A percentile compares a stretch with the other conserved stretches of the same genome.
phyloP scores from a whole-genome alignment of 2,329 filamentous ascomycete species.

The Fusarium bactridioides region DNA sequence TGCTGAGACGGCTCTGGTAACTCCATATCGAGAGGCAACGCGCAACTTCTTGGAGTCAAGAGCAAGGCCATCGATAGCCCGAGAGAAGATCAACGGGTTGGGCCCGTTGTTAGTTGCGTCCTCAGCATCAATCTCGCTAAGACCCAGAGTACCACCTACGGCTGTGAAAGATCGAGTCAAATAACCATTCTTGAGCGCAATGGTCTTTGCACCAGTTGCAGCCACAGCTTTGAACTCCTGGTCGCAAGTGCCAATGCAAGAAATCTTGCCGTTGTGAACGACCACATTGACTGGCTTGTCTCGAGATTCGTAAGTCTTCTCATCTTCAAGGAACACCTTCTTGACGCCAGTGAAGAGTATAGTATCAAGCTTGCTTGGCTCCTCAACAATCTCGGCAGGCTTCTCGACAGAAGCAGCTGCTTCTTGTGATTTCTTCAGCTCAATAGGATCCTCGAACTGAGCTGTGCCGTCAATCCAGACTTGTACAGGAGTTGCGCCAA shows the following conservation, averaged over 20 bases:
- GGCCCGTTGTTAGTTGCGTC: constrained; percentile 60
- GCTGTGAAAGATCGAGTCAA: constrained; percentile 68
- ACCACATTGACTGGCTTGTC: constrained; percentile 56
- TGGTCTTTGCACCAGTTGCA: constrained; percentile 45
- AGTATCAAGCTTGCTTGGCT: constrained; percentile 49
- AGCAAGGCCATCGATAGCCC: constrained; percentile 64
- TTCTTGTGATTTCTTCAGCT: constrained; percentile 59
- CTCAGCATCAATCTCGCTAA: constrained; percentile 70
- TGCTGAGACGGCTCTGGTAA: constrained; percentile 66
- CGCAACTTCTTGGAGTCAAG: constrained; percentile 65
- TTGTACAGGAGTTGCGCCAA: constrained; percentile 66
- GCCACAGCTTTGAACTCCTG: constrained; percentile 52
- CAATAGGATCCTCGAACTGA: constrained; percentile 61
- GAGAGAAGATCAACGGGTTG: constrained; percentile 58
- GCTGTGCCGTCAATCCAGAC: constrained; percentile 70
- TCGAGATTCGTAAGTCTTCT: constrained; percentile 48
- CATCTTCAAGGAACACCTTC: constrained; percentile 57
- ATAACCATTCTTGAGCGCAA: constrained; percentile 66
- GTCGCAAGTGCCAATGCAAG: constrained; percentile 63
- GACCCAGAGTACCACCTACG: constrained; percentile 66
- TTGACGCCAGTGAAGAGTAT: constrained; percentile 66
- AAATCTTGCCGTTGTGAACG: constrained; percentile 60
- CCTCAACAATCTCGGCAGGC: constrained; percentile 53
- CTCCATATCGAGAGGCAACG: constrained; percentile 61
- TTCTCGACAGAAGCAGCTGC: constrained; percentile 50